Evolutionary conservation across 352 stramenopile genomes (phyloP).

Genomic region (Phytophthora lateralis): DNA sequence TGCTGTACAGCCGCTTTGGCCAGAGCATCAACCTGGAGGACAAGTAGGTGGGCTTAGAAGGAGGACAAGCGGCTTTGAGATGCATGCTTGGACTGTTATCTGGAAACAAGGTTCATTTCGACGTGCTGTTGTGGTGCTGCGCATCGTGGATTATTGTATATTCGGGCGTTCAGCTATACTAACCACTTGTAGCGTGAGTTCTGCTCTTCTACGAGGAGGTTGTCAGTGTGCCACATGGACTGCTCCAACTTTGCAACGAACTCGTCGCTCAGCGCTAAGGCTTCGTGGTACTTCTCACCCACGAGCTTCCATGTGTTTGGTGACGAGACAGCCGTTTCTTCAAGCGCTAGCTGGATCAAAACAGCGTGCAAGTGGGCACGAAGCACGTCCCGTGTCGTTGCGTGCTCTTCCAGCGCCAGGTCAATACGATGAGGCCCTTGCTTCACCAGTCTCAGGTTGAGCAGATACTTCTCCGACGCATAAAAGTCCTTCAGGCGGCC

Average conservation of each 20-base stretch:
- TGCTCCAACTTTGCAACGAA: slow-evolving; percentile 46
- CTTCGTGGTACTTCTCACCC: slow-evolving; percentile 38
- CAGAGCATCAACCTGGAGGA: slow-evolving; percentile 97
- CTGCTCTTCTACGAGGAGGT: slow-evolving; percentile 67
- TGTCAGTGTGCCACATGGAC: slow-evolving; percentile 65
- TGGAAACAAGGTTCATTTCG: slow-evolving; percentile 19
- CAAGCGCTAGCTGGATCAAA: slow-evolving; percentile 50
- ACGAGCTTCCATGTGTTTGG: slow-evolving; percentile 30
- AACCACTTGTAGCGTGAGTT: slow-evolving; percentile 67
- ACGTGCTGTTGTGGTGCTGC: neutral
- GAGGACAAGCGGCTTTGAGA: neutral
- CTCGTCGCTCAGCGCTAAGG: slow-evolving; percentile 28
- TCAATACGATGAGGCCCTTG: slow-evolving; percentile 42
- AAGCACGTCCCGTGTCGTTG: slow-evolving; percentile 47
- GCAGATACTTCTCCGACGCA: slow-evolving; percentile 53
- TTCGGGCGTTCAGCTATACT: slow-evolving; percentile 7
- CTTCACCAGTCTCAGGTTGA: slow-evolving; percentile 45
- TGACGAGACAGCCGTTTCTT: slow-evolving; percentile 20
- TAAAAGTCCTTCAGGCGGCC: slow-evolving; percentile 53
- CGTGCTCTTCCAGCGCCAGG: slow-evolving; percentile 53
- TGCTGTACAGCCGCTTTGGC: slow-evolving; percentile 96
- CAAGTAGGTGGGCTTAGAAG: slow-evolving; percentile 49
- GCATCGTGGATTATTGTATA: slow-evolving; percentile 9
- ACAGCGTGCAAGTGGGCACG: slow-evolving; percentile 61
- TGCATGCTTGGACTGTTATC: slow-evolving; percentile 1